These are phyloP conservation scores for Neltuma alba DNA, from an alignment of 306 rosid genomes.

Conservation along the genomic window DNA sequence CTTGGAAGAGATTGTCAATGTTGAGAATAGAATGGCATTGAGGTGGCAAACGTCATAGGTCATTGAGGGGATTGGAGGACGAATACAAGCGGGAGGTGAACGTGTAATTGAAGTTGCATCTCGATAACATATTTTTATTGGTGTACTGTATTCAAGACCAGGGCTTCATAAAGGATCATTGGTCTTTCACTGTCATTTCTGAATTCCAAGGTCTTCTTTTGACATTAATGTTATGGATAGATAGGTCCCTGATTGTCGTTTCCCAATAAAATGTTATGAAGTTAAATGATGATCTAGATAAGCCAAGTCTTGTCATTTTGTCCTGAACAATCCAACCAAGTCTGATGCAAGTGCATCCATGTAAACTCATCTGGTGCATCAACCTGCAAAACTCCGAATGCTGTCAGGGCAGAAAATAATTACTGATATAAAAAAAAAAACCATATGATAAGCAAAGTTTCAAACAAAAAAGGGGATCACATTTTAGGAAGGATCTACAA, in stretches of 20 bases:
- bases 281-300: constrained; percentile 41
- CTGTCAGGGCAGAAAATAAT: constrained; percentile 10
- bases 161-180: not conserved
- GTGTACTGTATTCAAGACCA: too few species aligned
- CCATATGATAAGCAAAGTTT: constrained; percentile 1
- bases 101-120: too few species aligned
- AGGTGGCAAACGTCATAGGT: too few species aligned
- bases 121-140: too few species aligned
- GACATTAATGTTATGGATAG: too few species aligned
- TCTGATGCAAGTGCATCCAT: constrained; percentile 81
- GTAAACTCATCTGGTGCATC: constrained; percentile 46
- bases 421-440: constrained; percentile 22
- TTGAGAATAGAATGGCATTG: too few species aligned
- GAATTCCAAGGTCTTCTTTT: too few species aligned
- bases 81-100: too few species aligned
- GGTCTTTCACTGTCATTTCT: not conserved
- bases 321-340: constrained; percentile 60
- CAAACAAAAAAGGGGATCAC: not conserved
- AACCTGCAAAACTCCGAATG: constrained; percentile 46
- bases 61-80: too few species aligned
- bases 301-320: constrained; percentile 47
- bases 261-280: not conserved
- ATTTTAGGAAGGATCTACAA: constrained; percentile 1
- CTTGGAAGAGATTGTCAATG: too few species aligned
- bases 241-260: not conserved